Base-by-base conservation (phyloP, 176 grass and related monocot genomes). In the Triticum monococcum region DNA sequence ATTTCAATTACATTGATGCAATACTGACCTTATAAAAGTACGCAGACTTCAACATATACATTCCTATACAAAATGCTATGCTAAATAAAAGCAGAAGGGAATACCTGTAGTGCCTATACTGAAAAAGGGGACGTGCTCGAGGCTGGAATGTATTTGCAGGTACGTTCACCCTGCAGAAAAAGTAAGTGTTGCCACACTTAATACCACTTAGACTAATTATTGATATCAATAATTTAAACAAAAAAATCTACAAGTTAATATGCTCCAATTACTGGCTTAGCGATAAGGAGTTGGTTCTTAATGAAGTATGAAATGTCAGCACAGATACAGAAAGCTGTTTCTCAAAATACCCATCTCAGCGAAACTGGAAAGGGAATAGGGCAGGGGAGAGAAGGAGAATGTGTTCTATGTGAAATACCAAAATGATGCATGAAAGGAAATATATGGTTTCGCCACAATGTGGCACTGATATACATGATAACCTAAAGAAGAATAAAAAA, bases 61-160 rank as follows among this genome's bases (percentile, higher is more conserved):
- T 20, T 69, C 65, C n/a, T 7, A 48, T 31, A 59, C 65, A 80
- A 32, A 52, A 82, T 65, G 37, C 12, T 60, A 33, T 78, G 75
- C 41, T 61, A 48, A 75, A 80, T 46, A 45, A 83, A 50, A 5
- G 40, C 62, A 80, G 35, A 31, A 72, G 26, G 40, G 73, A 90
- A 61, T 93, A 98, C 97, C 97, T 94, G 90, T 98, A 98, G 82
- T 96, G 92, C 84, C 90, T 94, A 84, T 98, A 98, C 76, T 98
- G 97, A 78, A 98, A 98, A 80, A 98, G 94, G 24, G 90, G 94
- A 1, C 90, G 92, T 67, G 94, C 97, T 83, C 94, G 86, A 88
- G 97, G 94, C 86, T 96, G 88, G 78, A 92, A 98, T 68, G 97
- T 92, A 84, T 93, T 98, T 85, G 89, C 81, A 32, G 94, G 92